Base-by-base conservation (phyloP, 106 monocot genomes). In the Hemerocallis citrina region DNA sequence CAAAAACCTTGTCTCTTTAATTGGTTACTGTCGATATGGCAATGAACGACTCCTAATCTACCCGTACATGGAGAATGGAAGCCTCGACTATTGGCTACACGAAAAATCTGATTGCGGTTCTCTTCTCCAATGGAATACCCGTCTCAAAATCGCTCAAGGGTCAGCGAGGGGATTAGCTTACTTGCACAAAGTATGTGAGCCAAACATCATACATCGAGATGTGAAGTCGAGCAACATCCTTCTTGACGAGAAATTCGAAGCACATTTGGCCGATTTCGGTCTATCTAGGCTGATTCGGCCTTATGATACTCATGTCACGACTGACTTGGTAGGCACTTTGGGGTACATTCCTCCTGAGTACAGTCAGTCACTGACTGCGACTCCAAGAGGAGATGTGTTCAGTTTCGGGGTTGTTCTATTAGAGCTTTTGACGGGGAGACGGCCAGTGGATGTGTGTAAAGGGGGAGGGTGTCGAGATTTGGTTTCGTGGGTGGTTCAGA, bases 221-320 rank as follows among this genome's bases (percentile, higher is more conserved):
- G 75, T 86, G 10, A 86, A 86, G 34, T 81, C 85, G 0, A 86
- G 85, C 81, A 86, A 86, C 65, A 86, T 86, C 65, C 72, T 86
- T 14, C 68, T 86, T 23, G 78, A 86, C 38, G 85, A 86, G 44
- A 77, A 34, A 32, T 86, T 86, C 15, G 81, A 81, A 46, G 77
- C 85, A 0, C 81, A 78, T 66, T 54, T 86, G 40, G 81, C 85
- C 0, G 85, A 86, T 75, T 86, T 86, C 25, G 85, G 85, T 2
- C 72, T 86, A 7, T 69, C 85, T 11, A 81, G 85, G 38, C 75
- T 86, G 3, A 86, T 86, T 5, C 67, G 30, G 34, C 77, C 85
- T 0, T 81, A 77, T 19, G 75, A 81, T 10, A 86, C 85, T 45
- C 85, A 86, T 62, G 85, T 86, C 0, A 81, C 85, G 1, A 86